Base-by-base conservation (phyloP, 768 basidiomycete genomes). In the Trametes gibbosa region DNA sequence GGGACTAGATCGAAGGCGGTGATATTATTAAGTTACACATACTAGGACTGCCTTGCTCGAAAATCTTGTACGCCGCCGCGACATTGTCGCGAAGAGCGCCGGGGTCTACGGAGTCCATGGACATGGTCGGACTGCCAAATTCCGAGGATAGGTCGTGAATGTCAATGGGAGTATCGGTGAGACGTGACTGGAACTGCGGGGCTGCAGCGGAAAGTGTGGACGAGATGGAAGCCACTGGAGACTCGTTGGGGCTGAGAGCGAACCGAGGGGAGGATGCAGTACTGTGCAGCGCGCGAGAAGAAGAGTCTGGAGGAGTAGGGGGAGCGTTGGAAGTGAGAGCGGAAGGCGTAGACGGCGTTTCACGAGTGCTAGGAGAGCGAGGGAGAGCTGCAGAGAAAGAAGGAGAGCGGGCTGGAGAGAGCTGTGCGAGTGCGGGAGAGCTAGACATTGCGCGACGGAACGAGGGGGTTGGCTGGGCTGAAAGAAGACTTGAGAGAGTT, bases 161-260 rank as follows among this genome's bases (percentile, higher is more conserved):
- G 40, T 65, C 60, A 34, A 62, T 65, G 47, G 64, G 64, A 4
- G 60, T 61, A 50, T 65, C 64, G 37, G 59, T n/a, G 1, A 65
- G 29, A 23, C 61, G 64, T 14, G 60, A 56, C 25, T 65, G 64
- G 23, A 65, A 62, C 21, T 65, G 59, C 16, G 64, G 48, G 10
- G 53, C 61, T 14, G 60, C 39, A n/a, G 56, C 56, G 6, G 64
- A 65, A 50, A 65, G 51, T 4, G 53, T 48, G 19, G 64, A 42
- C 1, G 60, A 56, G 14, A 60, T 47, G 3, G 60, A 59, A 23
- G 41, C 39, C 16, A 45, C 50, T 34, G 48, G 45, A 14, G 56
- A 64, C 35, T 45, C 32, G 29, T 46, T 45, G 6, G 62, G 43
- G 35, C 57, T 59, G 6, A 49, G 17, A 48, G 25, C 24, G 10